phyloP scores from a whole-genome alignment of 2,329 filamentous ascomycete genomes.

The Scedosporium minutisporum region DNA sequence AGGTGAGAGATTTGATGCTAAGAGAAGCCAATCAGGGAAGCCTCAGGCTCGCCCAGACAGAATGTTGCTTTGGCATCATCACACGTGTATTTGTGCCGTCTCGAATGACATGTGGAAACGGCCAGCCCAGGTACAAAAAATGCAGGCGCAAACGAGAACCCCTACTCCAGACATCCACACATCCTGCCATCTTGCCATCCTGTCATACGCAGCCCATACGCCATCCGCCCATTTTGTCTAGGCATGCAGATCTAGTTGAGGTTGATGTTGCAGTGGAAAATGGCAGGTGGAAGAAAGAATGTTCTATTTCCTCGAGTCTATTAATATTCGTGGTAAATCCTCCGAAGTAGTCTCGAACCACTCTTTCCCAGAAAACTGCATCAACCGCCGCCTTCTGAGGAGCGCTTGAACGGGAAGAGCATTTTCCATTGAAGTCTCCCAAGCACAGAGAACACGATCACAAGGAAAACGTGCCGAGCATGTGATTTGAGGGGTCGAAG shows the following conservation, averaged over 20 bases:
- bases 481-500: conserved; percentile 1
- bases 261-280: background rate
- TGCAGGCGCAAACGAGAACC: background rate
- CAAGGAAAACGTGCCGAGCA: background rate
- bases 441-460: background rate
- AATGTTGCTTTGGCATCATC: background rate
- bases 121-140: background rate
- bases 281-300: background rate
- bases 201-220: no score
- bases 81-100: background rate
- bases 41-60: background rate
- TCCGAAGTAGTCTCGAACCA: background rate
- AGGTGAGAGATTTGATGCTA: background rate
- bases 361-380: background rate
- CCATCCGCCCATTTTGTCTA: no score
- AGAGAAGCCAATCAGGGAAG: background rate
- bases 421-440: no score
- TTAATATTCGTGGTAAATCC: background rate
- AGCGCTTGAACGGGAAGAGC: no score
- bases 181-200: no score
- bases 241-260: background rate
- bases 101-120: background rate
- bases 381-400: no score
- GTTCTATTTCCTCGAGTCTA: background rate
- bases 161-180: no score